phyloP scores from a whole-genome alignment of 306 rosid genomes.

The Coriaria nepalensis region DNA sequence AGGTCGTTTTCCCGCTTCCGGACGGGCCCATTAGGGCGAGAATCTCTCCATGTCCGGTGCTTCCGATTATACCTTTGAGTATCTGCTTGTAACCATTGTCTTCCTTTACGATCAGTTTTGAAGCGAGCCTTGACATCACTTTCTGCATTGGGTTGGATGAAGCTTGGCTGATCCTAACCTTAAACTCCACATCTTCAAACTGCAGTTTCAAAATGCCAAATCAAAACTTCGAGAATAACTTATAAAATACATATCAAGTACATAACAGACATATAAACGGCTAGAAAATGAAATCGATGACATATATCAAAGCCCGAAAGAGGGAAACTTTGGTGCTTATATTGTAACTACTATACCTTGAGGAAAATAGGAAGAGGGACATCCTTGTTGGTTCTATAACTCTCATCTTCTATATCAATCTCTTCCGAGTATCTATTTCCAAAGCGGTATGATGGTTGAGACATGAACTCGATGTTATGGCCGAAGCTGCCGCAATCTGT shows the following conservation, averaged over 20 bases:
- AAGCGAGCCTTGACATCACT: conserved; percentile 36
- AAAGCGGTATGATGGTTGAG: conserved; percentile 30
- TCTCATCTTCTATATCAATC: conserved; percentile 42
- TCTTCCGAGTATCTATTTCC: conserved; percentile 40
- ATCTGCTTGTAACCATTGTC: conserved; percentile 48
- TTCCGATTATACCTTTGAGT: conserved; percentile 79
- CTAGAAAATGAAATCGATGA: no score
- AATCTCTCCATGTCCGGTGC: conserved; percentile 87
- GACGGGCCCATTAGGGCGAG: conserved; percentile 98
- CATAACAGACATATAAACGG: no score
- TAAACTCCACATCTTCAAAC: conserved; percentile 89
- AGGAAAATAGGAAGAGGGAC: conserved; percentile 78
- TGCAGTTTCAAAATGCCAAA: conserved; percentile 20
- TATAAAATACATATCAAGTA: no score
- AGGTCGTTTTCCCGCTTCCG: conserved; percentile 92
- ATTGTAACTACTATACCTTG: conserved; percentile 28
- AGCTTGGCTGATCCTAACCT: conserved; percentile 40
- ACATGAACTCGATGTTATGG: conserved; percentile 50
- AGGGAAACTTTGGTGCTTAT: not conserved
- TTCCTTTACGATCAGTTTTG: conserved; percentile 32
- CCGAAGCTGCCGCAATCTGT: conserved; percentile 41
- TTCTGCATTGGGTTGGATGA: conserved; percentile 37
- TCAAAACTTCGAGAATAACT: no score
- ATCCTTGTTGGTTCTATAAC: conserved; percentile 20
- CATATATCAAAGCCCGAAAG: no score